These are phyloP conservation scores for Leccinellum rugosiceps DNA, from an alignment of 768 basidiomycete species.

Conservation along the genomic window DNA sequence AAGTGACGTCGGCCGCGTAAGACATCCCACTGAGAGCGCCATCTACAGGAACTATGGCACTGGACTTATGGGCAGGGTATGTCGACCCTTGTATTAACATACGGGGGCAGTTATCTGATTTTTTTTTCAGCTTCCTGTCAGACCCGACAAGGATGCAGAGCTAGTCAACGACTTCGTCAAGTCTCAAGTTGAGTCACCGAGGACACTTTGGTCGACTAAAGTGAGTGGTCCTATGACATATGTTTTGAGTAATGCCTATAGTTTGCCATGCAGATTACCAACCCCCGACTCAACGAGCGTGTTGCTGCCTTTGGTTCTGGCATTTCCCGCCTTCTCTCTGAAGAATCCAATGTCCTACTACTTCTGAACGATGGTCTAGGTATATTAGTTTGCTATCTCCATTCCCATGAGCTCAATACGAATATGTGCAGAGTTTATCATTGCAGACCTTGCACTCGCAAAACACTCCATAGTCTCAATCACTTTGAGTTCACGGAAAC, in stretches of 20 bases:
- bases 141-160: slow-evolving; percentile 70
- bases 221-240: slow-evolving; percentile 40
- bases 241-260: not conserved
- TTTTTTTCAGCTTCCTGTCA: slow-evolving; percentile 59
- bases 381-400: slow-evolving; percentile 28
- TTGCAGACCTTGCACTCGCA: slow-evolving; percentile 76
- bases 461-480: slow-evolving; percentile 65
- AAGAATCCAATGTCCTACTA: slow-evolving; percentile 67
- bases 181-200: slow-evolving; percentile 59
- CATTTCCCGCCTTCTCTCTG: slow-evolving; percentile 53
- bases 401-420: not conserved
- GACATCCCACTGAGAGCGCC: slow-evolving; percentile 80
- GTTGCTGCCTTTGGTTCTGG: slow-evolving; percentile 74
- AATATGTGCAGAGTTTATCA: slow-evolving; percentile 59
- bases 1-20: slow-evolving; percentile 81
- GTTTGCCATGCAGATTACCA: slow-evolving; percentile 58
- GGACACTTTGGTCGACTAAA: slow-evolving; percentile 79
- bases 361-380: slow-evolving; percentile 79
- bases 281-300: slow-evolving; percentile 65
- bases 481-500: slow-evolving; percentile 54
- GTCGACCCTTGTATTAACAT: slow-evolving; percentile 25
- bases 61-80: slow-evolving; percentile 75
- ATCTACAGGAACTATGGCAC: slow-evolving; percentile 90
- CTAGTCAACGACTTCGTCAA: slow-evolving; percentile 65
- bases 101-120: not conserved